A percentile compares a stretch with the other conserved stretches of the same genome.
These are phyloP conservation scores for Neurospora cerealis DNA, from an alignment of 495 filamentous ascomycete species.

Conservation along the genomic window DNA sequence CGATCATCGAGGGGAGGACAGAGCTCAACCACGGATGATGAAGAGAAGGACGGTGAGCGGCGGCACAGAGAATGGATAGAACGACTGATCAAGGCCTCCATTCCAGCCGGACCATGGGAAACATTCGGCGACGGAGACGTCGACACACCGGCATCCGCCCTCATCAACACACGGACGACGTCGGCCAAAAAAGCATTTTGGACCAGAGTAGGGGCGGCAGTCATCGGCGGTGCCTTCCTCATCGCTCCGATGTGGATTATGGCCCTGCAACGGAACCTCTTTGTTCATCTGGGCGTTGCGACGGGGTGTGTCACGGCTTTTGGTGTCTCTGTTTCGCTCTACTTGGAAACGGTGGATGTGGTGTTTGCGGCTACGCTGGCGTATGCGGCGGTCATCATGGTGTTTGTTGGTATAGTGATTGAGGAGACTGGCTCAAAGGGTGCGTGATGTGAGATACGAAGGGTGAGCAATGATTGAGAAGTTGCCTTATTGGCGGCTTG, in stretches of 20 bases:
- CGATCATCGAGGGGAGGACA: too few relatives aligned
- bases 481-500: not conserved
- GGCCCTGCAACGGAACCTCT: not conserved
- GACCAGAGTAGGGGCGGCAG: not conserved
- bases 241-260: not conserved
- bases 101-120: not conserved
- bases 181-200: not conserved
- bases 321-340: not conserved
- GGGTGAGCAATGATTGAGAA: not conserved
- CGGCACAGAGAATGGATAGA: not conserved
- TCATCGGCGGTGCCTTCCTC: not conserved
- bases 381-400: not conserved
- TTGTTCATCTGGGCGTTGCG: not conserved
- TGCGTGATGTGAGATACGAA: not conserved
- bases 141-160: not conserved
- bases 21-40: too few relatives aligned
- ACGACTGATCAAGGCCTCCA: not conserved
- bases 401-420: not conserved
- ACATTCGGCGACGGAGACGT: not conserved
- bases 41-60: too few relatives aligned
- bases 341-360: not conserved
- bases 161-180: not conserved
- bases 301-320: not conserved
- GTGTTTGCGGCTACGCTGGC: not conserved
- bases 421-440: not conserved